phyloP scores from a whole-genome alignment of 2,329 filamentous ascomycete genomes.

The Juglanconis sp. region DNA sequence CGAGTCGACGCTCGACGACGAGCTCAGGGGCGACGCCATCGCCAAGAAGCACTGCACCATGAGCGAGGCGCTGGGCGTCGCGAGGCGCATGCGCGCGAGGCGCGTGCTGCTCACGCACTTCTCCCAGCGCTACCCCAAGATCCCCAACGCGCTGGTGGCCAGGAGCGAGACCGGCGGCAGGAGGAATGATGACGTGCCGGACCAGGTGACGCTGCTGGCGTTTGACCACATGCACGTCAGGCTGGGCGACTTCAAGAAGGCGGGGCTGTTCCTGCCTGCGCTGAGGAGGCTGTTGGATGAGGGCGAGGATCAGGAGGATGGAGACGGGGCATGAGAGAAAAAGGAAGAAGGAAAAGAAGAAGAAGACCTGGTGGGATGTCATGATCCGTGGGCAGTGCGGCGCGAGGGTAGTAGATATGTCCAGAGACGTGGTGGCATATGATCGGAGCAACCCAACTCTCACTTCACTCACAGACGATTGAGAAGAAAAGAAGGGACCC shows the following conservation, averaged over 20 bases:
- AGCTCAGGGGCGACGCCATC: constrained; percentile 70
- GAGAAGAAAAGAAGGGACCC: no score
- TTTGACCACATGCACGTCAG: constrained; percentile 78
- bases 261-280: constrained; percentile 61
- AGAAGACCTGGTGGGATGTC: no score
- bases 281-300: constrained; percentile 54
- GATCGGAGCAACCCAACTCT: no score
- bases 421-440: no score
- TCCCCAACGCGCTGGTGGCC: constrained; percentile 29
- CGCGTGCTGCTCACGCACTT: constrained; percentile 90
- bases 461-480: no score
- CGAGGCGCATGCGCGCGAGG: constrained; percentile 72
- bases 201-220: constrained; percentile 65
- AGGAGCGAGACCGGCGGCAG: constrained; percentile 19
- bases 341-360: no score
- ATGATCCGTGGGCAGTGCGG: no score
- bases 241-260: constrained; percentile 66
- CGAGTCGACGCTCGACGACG: constrained; percentile 94
- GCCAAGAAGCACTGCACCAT: constrained; percentile 92
- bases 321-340: neutral
- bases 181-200: constrained; percentile 26
- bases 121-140: constrained; percentile 86
- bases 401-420: no score
- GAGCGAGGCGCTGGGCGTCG: constrained; percentile 77
- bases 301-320: constrained; percentile 21